Percentiles rank a stretch among this genome's conserved stretches.
Conservation (phyloP, 2,329 filamentous ascomycete genomes). For the Trichoderma breve region DNA sequence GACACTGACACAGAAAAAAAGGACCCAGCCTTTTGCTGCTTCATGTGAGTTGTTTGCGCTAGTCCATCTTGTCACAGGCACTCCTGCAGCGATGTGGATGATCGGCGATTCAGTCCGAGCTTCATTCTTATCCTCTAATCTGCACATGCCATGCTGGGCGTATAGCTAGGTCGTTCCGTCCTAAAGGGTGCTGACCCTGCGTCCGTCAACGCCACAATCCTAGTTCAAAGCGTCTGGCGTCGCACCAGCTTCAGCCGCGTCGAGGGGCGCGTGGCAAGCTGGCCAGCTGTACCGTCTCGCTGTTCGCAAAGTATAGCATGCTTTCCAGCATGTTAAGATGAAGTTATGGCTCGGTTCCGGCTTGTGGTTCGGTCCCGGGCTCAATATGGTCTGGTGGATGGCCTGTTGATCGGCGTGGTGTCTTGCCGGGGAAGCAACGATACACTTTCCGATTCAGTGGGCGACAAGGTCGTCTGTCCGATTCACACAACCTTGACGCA, state of each 20-base stretch:
- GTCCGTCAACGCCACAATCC: background rate
- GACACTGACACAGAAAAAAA: background rate
- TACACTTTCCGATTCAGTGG: slow-evolving; percentile 16
- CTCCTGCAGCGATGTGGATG: slow-evolving; percentile 15
- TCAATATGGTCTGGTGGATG: slow-evolving; percentile 2
- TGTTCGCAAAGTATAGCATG: background rate
- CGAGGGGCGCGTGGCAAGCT: background rate
- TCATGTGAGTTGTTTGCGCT: slow-evolving; percentile 10
- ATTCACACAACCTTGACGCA: slow-evolving; percentile 5
- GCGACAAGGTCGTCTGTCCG: background rate
- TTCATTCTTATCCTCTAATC: background rate
- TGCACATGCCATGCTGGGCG: background rate
- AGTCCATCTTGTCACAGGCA: slow-evolving; percentile 5
- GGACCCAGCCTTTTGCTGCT: background rate
- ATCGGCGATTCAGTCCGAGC: slow-evolving; percentile 16
- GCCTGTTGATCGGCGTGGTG: slow-evolving; percentile 15
- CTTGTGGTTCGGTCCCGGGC: background rate
- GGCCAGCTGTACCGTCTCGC: background rate
- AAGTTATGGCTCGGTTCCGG: background rate
- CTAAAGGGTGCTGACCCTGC: background rate
- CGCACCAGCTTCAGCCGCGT: background rate
- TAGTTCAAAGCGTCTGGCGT: background rate
- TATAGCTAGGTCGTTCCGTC: background rate
- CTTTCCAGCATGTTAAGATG: background rate
- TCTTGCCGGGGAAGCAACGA: slow-evolving; percentile 12